A percentile compares a stretch with the other conserved stretches of the same genome.
These are phyloP conservation scores for Hirschioporus abietinus DNA, from an alignment of 768 basidiomycete species.

Conservation along the genomic window DNA sequence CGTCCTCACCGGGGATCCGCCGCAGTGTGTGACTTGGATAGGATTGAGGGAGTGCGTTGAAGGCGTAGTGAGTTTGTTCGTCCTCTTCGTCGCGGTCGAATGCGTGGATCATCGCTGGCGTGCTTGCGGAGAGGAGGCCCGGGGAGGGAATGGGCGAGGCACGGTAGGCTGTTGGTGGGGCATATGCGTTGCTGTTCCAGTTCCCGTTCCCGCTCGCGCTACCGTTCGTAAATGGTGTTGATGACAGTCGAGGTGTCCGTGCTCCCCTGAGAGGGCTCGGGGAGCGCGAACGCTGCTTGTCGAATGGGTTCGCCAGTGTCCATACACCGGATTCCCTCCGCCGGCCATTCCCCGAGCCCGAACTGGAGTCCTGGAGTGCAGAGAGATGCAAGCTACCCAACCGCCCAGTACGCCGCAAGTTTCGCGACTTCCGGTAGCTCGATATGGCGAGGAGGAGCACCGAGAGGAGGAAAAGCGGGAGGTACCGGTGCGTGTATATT, in stretches of 20 bases:
- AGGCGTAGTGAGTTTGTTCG: neutral
- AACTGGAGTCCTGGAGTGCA: neutral
- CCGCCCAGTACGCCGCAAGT: slow-evolving; percentile 8
- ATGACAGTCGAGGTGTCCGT: neutral
- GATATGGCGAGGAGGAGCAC: slow-evolving; percentile 42
- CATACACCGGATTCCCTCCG: neutral
- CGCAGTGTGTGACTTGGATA: neutral
- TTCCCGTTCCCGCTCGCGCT: neutral
- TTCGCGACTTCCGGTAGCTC: slow-evolving; percentile 29
- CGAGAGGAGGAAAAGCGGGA: slow-evolving; percentile 61
- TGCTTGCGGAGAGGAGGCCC: slow-evolving; percentile 1
- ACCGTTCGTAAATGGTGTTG: neutral
- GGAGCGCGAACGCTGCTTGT: neutral
- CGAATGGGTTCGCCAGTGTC: neutral
- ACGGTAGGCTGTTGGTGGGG: neutral
- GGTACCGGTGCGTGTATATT: slow-evolving; percentile 70
- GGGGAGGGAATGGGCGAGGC: neutral
- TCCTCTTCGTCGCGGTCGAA: slow-evolving; percentile 1
- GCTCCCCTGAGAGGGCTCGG: neutral
- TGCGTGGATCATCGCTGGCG: neutral
- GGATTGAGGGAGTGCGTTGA: neutral
- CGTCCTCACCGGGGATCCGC: neutral
- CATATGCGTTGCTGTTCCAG: neutral
- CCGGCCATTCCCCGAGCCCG: neutral
- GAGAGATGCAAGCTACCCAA: slow-evolving; percentile 6